phyloP scores from a whole-genome alignment of 257 asterid genomes.

The Nyctanthes arbortristis region DNA sequence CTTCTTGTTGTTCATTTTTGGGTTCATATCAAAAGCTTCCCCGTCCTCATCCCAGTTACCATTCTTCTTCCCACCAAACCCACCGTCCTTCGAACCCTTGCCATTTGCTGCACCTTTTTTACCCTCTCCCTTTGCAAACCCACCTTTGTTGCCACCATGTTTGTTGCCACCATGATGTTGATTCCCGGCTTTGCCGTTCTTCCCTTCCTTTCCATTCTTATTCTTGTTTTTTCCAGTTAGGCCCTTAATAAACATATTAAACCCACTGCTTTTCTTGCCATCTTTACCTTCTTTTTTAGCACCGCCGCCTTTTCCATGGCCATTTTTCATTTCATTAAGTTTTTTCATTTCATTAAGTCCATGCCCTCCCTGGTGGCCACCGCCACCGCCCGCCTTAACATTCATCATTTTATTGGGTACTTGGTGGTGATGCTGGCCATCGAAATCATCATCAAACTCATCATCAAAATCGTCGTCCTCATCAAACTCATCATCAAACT shows the following conservation, averaged over 20 bases:
- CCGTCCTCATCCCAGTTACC: slow-evolving; percentile 42
- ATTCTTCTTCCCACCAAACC: slow-evolving; percentile 37
- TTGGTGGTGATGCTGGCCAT: slow-evolving; percentile 27
- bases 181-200: slow-evolving; percentile 34
- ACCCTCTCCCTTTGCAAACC: slow-evolving; percentile 26
- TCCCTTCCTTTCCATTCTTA: slow-evolving; percentile 28
- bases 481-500: slow-evolving; percentile 22
- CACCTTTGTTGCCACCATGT: slow-evolving; percentile 24
- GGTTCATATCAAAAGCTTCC: slow-evolving; percentile 38
- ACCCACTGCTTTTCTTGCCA: slow-evolving; percentile 49
- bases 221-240: slow-evolving; percentile 33
- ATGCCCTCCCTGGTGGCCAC: slow-evolving; percentile 22
- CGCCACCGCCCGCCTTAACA: slow-evolving; percentile 22
- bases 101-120: slow-evolving; percentile 32
- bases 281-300: slow-evolving; percentile 31
- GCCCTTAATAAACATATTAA: slow-evolving; percentile 40
- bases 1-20: slow-evolving; percentile 35
- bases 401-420: slow-evolving; percentile 30
- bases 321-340: slow-evolving; percentile 32
- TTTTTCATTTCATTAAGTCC: slow-evolving; percentile 32
- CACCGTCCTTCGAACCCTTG: slow-evolving; percentile 21
- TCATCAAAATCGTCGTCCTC: slow-evolving; percentile 23
- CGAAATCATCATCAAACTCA: slow-evolving; percentile 38
- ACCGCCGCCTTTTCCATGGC: slow-evolving; percentile 30
- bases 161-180: slow-evolving; percentile 39